Evolutionary conservation across 2,329 filamentous ascomycete species (phyloP).

Genomic region (Sclerotinia trifoliorum): DNA sequence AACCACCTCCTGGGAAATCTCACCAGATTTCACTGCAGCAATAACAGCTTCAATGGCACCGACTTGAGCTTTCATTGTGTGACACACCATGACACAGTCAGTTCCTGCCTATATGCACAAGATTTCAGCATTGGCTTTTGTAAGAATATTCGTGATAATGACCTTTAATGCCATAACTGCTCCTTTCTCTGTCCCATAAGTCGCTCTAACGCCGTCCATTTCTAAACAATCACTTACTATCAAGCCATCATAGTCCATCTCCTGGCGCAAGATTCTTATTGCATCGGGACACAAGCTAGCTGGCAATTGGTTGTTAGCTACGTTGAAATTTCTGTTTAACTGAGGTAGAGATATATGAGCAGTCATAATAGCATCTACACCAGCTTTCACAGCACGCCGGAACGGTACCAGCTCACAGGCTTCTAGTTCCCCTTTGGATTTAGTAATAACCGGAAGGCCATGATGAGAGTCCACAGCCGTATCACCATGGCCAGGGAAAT

Average conservation of each 20-base stretch:
- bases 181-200: constrained; percentile 44
- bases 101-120: constrained; percentile 40
- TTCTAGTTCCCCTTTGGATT: constrained; percentile 42
- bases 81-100: constrained; percentile 48
- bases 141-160: constrained; percentile 2
- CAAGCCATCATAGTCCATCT: constrained; percentile 46
- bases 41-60: constrained; percentile 44
- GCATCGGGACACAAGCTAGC: constrained; percentile 43
- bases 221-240: constrained; percentile 48
- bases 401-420: constrained; percentile 46
- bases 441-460: constrained; percentile 44
- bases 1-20: constrained; percentile 39
- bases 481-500: constrained; percentile 48
- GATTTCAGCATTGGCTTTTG: background rate
- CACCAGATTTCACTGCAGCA: constrained; percentile 41
- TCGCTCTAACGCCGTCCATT: constrained; percentile 46
- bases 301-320: constrained; percentile 35
- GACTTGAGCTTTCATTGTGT: constrained; percentile 45
- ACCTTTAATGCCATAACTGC: constrained; percentile 44
- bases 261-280: constrained; percentile 43
- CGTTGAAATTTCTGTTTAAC: constrained; percentile 29
- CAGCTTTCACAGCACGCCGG: constrained; percentile 44
- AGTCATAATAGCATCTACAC: constrained; percentile 47
- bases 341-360: constrained; percentile 45
- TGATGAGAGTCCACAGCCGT: constrained; percentile 47